Base-by-base conservation (phyloP, 1,284 basidiomycete species). In the Apiotrichum porosum region DNA sequence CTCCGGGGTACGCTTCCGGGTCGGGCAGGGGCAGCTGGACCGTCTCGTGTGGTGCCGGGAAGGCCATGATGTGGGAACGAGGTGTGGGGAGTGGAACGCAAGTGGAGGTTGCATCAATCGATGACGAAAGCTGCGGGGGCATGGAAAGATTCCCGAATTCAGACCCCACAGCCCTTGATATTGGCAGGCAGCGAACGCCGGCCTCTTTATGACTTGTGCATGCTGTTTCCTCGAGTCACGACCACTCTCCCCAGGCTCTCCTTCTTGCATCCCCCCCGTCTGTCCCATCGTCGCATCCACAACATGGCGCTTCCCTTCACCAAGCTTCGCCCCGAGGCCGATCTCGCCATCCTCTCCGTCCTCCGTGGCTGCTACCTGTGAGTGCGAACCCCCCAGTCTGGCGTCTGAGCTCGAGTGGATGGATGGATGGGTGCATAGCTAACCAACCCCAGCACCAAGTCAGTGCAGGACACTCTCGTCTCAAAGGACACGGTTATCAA, bases 401-500 rank as follows among this genome's bases (percentile, higher is more conserved):
- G 8, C 3, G 21, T 31, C 13, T 23, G 22, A 18, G 23, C 9
- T 17, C 9, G 6, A 34, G 6, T 24, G 42, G n/a, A 19, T 43
- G 42, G 21, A 3, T 22, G 22, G 12, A 18, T 17, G 24, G 22
- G 15, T 24, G 36, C 26, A 22, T 19, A 41, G 39, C n/a, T n/a
- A n/a, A n/a, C n/a, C n/a, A n/a, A n/a, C n/a, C 3, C 1, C 48
- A 79, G 91, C 45, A 91, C 95, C 0, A 82, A 84, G 15, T 82
- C 84, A 8, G 89, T 97, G 14, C 97, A 97, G 75, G 84, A 87
- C 64, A 84, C 83, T 47, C 81, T 97, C 47, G 85, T 93, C 56
- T 85, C 83, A 59, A 81, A 83, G 61, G 93, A 97, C 69, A 90
- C 87, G 0, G 76, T 95, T 38, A 85, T 84, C 37, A 98, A 98